Base-by-base conservation (phyloP, 2,329 filamentous ascomycete species). In the Cladosporium austrohemisphaericum region DNA sequence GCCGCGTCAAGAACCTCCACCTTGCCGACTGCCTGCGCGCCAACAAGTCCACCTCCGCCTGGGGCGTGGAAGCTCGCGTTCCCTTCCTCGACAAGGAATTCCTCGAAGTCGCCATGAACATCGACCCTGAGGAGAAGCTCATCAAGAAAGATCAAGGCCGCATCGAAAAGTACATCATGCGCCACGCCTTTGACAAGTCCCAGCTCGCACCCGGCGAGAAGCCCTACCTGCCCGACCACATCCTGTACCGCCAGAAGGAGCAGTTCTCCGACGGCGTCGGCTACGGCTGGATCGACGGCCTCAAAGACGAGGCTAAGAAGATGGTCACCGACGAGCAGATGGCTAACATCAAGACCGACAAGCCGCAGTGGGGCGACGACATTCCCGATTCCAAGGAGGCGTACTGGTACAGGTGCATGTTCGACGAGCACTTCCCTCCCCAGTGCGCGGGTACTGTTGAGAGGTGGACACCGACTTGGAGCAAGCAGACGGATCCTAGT, bases 351-450 rank as follows among this genome's bases (percentile, higher is more conserved):
- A 90, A 91, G 79, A 92, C 94, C 81, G 92, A 93, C 56, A 96
- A 95, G 79, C 81, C 88, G 10, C 89, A 96, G 71, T 98, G 94
- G 94, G 92, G 90, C 43, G 73, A 75, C 63, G 94, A 98, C 65
- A 81, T 95, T 55, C 94, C 93, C 8, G 91, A 96, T 65, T 91
- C 86, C 65, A 98, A 98, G 80, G 93, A 98, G 75, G 93, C 90
- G 73, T 94, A 95, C 79, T 98, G 93, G 93, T 98, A 98, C 76
- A 85, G 93, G 63, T 79, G 76, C 68, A 97, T 98, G 92, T 98
- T 97, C 68, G 93, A 98, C 70, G 92, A 98, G 79, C 92, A 94
- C 72, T 98, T 97, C 81, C 93, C 93, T 38, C 80, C 84, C 50
- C 85, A 85, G 65, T 97, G 92, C 68, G 94, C 93, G 7, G 84